These are phyloP conservation scores for Diversispora epigaea DNA, from an alignment of 192 early-diverging fungal species.

Conservation along the genomic window DNA sequence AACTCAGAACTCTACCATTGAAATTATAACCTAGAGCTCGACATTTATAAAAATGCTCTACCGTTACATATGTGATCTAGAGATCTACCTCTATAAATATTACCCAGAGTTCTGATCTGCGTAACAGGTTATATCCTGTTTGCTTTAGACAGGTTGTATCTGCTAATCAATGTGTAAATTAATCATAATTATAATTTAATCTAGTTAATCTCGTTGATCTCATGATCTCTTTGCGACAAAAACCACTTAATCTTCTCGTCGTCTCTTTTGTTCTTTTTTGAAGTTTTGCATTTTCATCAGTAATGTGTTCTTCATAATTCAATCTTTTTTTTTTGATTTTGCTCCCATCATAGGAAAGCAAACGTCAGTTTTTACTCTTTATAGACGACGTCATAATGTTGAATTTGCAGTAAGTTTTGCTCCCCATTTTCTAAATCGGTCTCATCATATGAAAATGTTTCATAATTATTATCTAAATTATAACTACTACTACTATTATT, in stretches of 20 bases:
- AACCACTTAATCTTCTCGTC: conserved; percentile 27
- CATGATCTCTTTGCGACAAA: not conserved
- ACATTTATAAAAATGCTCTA: too few relatives aligned
- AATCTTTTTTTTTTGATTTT: conserved; percentile 29
- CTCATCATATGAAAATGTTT: conserved; percentile 18
- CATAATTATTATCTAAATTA: not conserved
- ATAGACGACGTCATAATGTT: not conserved
- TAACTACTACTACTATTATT: too few relatives aligned
- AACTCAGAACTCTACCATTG: too few relatives aligned
- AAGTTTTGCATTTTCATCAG: conserved; percentile 26
- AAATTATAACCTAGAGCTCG: too few relatives aligned
- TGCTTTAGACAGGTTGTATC: too few relatives aligned
- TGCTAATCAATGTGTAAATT: too few relatives aligned
- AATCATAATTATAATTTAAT: not conserved
- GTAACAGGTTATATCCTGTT: too few relatives aligned
- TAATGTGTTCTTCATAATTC: conserved; percentile 41
- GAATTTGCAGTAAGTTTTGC: not conserved
- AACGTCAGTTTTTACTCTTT: conserved; percentile 8
- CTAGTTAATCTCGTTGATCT: too few relatives aligned
- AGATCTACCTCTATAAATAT: too few relatives aligned
- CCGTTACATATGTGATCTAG: too few relatives aligned
- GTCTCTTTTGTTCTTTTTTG: conserved; percentile 14
- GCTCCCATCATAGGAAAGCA: conserved; percentile 28
- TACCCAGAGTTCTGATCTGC: too few relatives aligned
- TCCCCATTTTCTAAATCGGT: conserved; percentile 23